Conservation (phyloP, 1,139 yeast genomes). For the Zygosaccharomyces pseudobailii region DNA sequence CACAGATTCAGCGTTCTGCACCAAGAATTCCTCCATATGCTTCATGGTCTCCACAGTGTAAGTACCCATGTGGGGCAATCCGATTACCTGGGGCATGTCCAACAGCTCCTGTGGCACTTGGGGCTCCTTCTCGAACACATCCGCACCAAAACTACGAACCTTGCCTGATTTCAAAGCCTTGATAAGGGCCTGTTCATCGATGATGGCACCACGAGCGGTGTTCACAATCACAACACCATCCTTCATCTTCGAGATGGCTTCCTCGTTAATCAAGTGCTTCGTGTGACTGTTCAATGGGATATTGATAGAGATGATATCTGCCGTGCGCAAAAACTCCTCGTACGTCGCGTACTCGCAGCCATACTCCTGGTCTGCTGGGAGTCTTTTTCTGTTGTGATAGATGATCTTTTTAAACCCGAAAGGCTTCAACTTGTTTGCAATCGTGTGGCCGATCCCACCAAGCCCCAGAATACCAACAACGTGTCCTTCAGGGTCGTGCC, state of each 20-base stretch:
- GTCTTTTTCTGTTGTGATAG: slow-evolving; percentile 56
- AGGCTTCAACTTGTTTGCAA: slow-evolving; percentile 56
- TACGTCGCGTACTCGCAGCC: slow-evolving; percentile 52
- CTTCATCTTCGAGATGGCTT: slow-evolving; percentile 53
- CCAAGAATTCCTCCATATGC: slow-evolving; percentile 51
- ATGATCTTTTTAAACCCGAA: slow-evolving; percentile 58
- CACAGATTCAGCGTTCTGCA: slow-evolving; percentile 37
- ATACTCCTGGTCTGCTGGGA: slow-evolving; percentile 50
- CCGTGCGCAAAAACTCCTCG: slow-evolving; percentile 49
- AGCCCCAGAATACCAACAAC: slow-evolving; percentile 66
- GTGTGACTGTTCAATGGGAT: slow-evolving; percentile 60
- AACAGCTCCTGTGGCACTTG: slow-evolving; percentile 54
- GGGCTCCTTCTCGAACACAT: slow-evolving; percentile 85
- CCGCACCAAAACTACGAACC: slow-evolving; percentile 70
- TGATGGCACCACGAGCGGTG: slow-evolving; percentile 72
- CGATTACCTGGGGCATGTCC: slow-evolving; percentile 49
- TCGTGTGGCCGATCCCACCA: slow-evolving; percentile 75
- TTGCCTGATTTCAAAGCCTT: slow-evolving; percentile 63
- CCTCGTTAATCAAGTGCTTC: slow-evolving; percentile 52
- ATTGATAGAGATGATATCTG: slow-evolving; percentile 59
- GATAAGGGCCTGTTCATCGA: slow-evolving; percentile 61
- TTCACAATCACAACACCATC: slow-evolving; percentile 60
- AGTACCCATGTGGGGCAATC: slow-evolving; percentile 83
- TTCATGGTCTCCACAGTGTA: slow-evolving; percentile 54
- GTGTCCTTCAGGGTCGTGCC: slow-evolving; percentile 58